Conservation (phyloP, 78 protist species). For the Dictyostelium brefeldianum region DNA sequence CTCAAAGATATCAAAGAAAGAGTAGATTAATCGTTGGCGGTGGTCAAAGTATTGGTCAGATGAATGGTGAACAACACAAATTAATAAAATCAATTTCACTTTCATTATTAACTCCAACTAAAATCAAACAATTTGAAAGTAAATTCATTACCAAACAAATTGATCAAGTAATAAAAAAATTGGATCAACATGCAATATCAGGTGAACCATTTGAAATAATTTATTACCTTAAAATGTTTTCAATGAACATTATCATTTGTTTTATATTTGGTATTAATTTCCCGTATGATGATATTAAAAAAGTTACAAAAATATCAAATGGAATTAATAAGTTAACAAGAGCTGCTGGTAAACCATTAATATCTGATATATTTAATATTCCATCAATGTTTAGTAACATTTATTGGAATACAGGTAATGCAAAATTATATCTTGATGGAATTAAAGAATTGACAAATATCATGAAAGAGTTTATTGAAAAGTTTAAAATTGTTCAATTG, state of each 20-base stretch:
- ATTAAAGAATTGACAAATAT: not conserved
- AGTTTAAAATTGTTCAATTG: not conserved
- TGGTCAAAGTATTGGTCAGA: not conserved
- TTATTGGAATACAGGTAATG: not conserved
- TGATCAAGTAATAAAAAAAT: not conserved
- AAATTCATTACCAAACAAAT: not conserved
- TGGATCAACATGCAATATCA: not conserved
- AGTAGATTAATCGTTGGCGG: not conserved
- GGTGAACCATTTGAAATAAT: not conserved
- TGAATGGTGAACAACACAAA: conserved; percentile 40
- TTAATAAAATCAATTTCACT: not conserved
- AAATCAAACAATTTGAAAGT: not conserved
- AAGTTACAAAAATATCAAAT: no score
- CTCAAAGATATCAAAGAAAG: not conserved
- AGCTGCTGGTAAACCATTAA: not conserved
- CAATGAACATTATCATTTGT: not conserved
- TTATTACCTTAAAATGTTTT: not conserved
- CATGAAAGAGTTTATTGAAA: not conserved
- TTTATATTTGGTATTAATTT: not conserved
- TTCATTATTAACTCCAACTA: not conserved
- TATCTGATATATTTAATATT: conserved; percentile 14
- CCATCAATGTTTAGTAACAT: not conserved
- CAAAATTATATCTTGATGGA: not conserved
- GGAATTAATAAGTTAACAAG: not conserved
- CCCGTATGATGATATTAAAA: not conserved